Conservation (phyloP, 768 basidiomycete genomes). For the Hericium erinaceus region DNA sequence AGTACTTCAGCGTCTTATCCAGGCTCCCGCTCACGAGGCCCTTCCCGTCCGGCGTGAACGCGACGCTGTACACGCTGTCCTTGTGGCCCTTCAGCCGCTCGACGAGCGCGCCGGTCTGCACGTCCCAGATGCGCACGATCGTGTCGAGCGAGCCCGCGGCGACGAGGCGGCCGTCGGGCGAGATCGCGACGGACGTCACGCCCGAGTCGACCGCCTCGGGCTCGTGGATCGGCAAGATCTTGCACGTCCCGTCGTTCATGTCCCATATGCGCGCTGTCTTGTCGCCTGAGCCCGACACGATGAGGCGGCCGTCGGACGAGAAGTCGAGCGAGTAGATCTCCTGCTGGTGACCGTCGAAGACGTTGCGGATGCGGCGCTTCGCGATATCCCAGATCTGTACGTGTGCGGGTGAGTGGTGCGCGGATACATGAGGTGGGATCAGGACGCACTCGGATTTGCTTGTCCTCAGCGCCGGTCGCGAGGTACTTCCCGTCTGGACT, state of each 20-base stretch:
- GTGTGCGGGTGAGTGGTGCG: neutral
- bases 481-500: constrained; percentile 62
- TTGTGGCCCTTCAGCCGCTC: constrained; percentile 52
- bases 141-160: constrained; percentile 53
- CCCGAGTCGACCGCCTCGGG: constrained; percentile 47
- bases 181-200: constrained; percentile 51
- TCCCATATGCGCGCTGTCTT: constrained; percentile 55
- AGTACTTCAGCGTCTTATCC: constrained; percentile 56
- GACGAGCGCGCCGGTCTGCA: constrained; percentile 41
- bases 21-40: constrained; percentile 82
- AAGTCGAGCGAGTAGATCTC: constrained; percentile 95
- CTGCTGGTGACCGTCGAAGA: constrained; percentile 84
- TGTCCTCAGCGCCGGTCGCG: constrained; percentile 85
- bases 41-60: constrained; percentile 88
- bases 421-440: neutral
- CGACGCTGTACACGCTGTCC: constrained; percentile 59
- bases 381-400: constrained; percentile 86
- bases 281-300: constrained; percentile 87
- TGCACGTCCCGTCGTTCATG: constrained; percentile 36
- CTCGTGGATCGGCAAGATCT: constrained; percentile 39
- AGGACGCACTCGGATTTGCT: constrained; percentile 69
- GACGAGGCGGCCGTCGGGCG: constrained; percentile 48
- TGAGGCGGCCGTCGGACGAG: constrained; percentile 73
- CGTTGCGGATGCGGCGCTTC: constrained; percentile 64
- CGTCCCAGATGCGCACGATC: constrained; percentile 70